These are phyloP conservation scores for Lentinus brumalis DNA, from an alignment of 768 basidiomycete species.

Conservation along the genomic window DNA sequence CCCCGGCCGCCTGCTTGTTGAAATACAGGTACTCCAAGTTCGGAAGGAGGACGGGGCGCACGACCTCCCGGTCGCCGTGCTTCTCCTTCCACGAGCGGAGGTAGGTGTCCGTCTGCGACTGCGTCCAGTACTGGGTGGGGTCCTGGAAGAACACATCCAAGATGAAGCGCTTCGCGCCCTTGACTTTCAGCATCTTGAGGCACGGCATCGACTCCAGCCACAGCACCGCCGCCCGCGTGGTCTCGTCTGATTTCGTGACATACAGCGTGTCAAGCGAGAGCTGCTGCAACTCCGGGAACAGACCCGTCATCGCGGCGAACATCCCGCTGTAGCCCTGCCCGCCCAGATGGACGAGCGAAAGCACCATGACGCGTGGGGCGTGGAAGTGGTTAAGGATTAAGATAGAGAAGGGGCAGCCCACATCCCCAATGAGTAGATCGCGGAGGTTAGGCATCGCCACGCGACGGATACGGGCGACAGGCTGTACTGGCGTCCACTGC, in stretches of 20 bases:
- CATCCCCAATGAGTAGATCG: constrained; percentile 59
- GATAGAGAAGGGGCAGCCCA: constrained; percentile 48
- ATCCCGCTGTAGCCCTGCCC: constrained; percentile 55
- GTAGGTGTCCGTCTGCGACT: constrained; percentile 2
- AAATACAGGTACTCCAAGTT: constrained; percentile 40
- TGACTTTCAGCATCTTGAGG: constrained; percentile 34
- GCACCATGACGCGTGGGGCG: constrained; percentile 58
- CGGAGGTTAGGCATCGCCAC: constrained; percentile 52
- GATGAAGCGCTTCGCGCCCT: constrained; percentile 33
- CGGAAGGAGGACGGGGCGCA: constrained; percentile 39
- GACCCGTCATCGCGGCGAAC: constrained; percentile 46
- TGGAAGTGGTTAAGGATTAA: constrained; percentile 50
- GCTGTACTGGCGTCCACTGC: constrained; percentile 14
- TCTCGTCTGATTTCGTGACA: constrained; percentile 29
- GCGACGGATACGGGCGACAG: constrained; percentile 28
- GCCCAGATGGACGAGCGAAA: constrained; percentile 57
- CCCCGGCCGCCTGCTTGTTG: constrained; percentile 9
- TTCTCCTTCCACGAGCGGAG: neutral
- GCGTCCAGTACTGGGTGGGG: constrained; percentile 27
- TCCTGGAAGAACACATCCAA: constrained; percentile 52
- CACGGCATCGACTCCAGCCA: constrained; percentile 64
- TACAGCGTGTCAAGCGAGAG: constrained; percentile 54
- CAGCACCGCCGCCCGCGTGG: constrained; percentile 38
- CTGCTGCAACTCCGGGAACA: constrained; percentile 52
- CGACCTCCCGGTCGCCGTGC: constrained; percentile 9